Evolutionary conservation across 1,284 basidiomycete genomes (phyloP).

Genomic region (Agaricales sp.): DNA sequence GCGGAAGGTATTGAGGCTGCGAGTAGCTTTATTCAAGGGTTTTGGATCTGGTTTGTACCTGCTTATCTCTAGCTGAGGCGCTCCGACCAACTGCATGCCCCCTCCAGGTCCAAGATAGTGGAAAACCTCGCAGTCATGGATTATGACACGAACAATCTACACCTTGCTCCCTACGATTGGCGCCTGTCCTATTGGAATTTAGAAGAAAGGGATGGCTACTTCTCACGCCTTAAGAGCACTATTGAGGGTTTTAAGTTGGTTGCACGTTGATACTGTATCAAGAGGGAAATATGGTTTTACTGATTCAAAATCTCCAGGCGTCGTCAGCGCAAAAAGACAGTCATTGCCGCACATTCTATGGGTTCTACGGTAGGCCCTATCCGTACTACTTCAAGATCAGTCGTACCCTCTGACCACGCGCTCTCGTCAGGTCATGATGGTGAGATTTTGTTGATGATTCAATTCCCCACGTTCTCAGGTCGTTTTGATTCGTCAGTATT

Average conservation of each 20-base stretch:
- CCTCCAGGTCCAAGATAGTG: conserved; percentile 76
- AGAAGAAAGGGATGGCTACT: conserved; percentile 90
- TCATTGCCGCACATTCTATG: conserved; percentile 87
- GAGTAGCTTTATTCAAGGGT: conserved; percentile 87
- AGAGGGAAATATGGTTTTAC: conserved; percentile 1
- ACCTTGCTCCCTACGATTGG: conserved; percentile 88
- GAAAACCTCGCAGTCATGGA: conserved; percentile 88
- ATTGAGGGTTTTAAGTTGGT: conserved; percentile 79
- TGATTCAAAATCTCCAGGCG: conserved; percentile 27
- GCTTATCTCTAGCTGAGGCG: background rate
- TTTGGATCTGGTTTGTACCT: conserved; percentile 80
- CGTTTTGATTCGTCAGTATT: conserved; percentile 38
- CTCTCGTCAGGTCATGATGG: conserved; percentile 35
- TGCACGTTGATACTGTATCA: conserved; percentile 1
- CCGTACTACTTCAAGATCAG: conserved; percentile 1
- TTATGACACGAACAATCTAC: conserved; percentile 86
- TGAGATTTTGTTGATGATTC: conserved; percentile 20
- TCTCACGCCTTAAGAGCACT: conserved; percentile 75
- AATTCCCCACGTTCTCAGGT: too few species aligned
- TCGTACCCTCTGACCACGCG: too few species aligned
- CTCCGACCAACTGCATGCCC: conserved; percentile 3
- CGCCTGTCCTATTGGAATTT: conserved; percentile 85
- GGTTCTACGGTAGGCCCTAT: conserved; percentile 59
- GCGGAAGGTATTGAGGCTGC: conserved; percentile 89
- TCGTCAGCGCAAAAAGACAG: conserved; percentile 73